Evolutionary conservation across 176 grass and related monocot species (phyloP), one percentile per base, ranked within the genome.

Genomic region (Panicum miliaceum): DNA sequence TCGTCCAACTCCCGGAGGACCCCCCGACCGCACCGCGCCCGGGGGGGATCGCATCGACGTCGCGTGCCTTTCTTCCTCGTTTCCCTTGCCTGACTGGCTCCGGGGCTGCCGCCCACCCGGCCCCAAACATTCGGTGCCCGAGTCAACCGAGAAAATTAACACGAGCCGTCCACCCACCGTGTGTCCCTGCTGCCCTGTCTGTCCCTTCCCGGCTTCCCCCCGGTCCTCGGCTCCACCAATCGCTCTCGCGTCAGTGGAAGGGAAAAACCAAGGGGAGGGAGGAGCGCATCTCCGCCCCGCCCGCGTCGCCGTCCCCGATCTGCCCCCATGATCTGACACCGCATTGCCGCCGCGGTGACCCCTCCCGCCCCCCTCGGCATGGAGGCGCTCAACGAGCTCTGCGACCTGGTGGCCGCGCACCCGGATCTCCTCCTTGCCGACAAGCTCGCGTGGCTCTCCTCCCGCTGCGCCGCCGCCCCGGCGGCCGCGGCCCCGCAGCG

Each of bases 341-440:
- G 56, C 75, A 85, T 86, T 89, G 78, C 79, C 82, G 80, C 71
- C 51, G 52, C 82, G 46, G 48, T 34, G 71, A 75, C 58, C 54
- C 76, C 15, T 9, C 41, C 51, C 29, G 14, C 35, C 48, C 72
- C 72, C 78, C 47, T 16, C 19, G 64, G 47, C 40, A 98, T 98
- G 96, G 96, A 98, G 84, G 92, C 92, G 71, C 92, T 99, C 57
- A 90, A 90, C 84, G 90, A 99, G 85, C 96, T 99, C 87, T 96
- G 93, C 85, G 93, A 96, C 86, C 89, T 99, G 73, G 90, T 99
- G 87, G 76, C 91, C 20, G 79, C 92, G 79, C 89, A 95, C 83
- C 96, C 93, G 67, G 96, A 96, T 85, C 91, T 96, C 67, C 94
- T 95, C 67, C 91, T 95, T 81, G 77, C 96, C 86, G 91, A 99